Base-by-base conservation (phyloP, 331 rosid species). In the Cydonia oblonga region DNA sequence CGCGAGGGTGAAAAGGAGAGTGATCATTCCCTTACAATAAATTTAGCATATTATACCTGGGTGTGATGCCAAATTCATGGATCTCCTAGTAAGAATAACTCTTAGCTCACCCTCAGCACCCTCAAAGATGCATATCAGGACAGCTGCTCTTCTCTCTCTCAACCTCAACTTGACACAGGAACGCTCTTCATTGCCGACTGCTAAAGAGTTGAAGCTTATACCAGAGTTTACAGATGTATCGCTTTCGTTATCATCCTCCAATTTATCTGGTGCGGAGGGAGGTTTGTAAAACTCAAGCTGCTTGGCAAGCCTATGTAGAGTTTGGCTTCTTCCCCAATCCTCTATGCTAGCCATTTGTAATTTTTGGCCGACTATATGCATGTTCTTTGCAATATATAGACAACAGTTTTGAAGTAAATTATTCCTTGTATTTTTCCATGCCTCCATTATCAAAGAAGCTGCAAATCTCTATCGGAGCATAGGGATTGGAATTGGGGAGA, bases 11-110 rank as follows among this genome's bases (percentile, higher is more conserved):
- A 35, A 35, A 35, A 9, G 42, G 42, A 35, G 42, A 3, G 1
- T 35, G 3, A 35, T 35, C 12, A 35, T 35, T 35, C 42, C 42
- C 42, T 35, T 35, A 35, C 42, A 35, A 35, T 14, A 38, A 10
- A 25, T 62, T 62, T 29, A 16, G 9, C 66, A 29, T 68, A 14
- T 52, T 52, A 18, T 70, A 82, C 86, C 86, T 66, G 83, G 83
- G 53, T 78, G 54, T 26, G 86, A 79, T 6, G 79, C 23, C 44
- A 82, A 56, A 8, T 75, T 82, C 76, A 68, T 46, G 24, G 83
- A 79, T 72, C 83, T 67, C 78, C 70, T 82, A 22, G 83, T 82
- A 9, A 82, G 83, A 67, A 82, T 33, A 42, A 79, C 81, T 57
- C 83, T 23, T 1, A 82, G 51, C 71, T 82, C 83, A 42, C 76